Conservation (phyloP, 495 filamentous ascomycete species). For the Pseudoneurospora amorphoporcata region DNA sequence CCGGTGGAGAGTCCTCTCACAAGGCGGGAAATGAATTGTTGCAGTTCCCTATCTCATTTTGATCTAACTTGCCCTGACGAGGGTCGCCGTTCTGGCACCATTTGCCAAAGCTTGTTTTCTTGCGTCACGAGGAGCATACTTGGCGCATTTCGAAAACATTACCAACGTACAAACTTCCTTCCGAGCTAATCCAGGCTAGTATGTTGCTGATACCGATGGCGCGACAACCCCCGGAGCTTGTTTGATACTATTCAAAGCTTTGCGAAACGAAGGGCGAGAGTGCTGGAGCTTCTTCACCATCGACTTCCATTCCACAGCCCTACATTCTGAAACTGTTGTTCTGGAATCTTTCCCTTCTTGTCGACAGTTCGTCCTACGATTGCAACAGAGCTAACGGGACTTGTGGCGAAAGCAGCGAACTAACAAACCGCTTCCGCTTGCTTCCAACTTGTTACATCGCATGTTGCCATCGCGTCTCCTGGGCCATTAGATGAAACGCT, state of each 20-base stretch:
- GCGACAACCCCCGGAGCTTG: neutral
- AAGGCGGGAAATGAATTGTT: neutral
- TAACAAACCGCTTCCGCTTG: neutral
- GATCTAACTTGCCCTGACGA: neutral
- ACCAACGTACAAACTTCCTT: neutral
- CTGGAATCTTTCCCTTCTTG: conserved; percentile 11
- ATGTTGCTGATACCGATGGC: neutral
- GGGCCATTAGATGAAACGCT: conserved; percentile 23
- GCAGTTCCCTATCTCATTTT: neutral
- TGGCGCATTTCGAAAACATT: neutral
- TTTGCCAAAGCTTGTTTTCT: neutral
- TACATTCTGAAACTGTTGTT: conserved; percentile 1
- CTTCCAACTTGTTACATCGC: conserved; percentile 22
- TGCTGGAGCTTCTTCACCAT: neutral
- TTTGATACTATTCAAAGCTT: neutral
- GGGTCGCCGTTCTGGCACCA: neutral
- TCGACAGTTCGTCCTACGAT: neutral
- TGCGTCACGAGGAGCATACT: neutral
- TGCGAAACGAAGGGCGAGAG: neutral
- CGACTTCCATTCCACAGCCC: neutral
- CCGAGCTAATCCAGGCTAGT: neutral
- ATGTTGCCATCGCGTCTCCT: conserved; percentile 20
- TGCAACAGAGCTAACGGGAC: neutral
- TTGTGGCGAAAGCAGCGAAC: neutral
- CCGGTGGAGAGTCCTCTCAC: neutral